Conservation (phyloP, 805 yeast species). For the Tetrapisispora pingtungensis region DNA sequence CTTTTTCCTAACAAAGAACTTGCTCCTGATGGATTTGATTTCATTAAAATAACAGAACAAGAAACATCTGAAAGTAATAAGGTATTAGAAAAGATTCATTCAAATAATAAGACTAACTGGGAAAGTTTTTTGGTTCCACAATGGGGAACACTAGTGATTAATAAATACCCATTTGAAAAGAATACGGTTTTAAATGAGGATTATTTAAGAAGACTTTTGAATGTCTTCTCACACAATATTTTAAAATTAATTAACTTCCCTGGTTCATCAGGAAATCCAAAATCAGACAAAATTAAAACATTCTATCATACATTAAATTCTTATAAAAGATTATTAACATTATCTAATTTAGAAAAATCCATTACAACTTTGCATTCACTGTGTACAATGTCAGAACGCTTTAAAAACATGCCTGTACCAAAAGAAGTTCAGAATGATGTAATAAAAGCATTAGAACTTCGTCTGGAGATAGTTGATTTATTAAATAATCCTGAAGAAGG, state of each 20-base stretch:
- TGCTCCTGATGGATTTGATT: slow-evolving; percentile 34
- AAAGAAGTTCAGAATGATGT: slow-evolving; percentile 54
- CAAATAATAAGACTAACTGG: slow-evolving; percentile 10
- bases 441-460: slow-evolving; percentile 36
- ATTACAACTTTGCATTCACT: slow-evolving; percentile 66
- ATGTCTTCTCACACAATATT: slow-evolving; percentile 64
- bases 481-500: slow-evolving; percentile 25
- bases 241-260: slow-evolving; percentile 67
- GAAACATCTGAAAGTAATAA: neutral
- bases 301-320: slow-evolving; percentile 57
- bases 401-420: slow-evolving; percentile 80
- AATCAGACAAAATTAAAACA: slow-evolving; percentile 31
- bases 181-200: slow-evolving; percentile 29
- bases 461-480: slow-evolving; percentile 24
- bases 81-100: neutral
- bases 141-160: slow-evolving; percentile 63
- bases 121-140: slow-evolving; percentile 62
- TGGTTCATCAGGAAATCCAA: slow-evolving; percentile 30
- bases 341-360: slow-evolving; percentile 50
- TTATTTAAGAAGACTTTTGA: slow-evolving; percentile 49
- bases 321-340: slow-evolving; percentile 47
- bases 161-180: slow-evolving; percentile 19
- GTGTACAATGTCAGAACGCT: slow-evolving; percentile 52
- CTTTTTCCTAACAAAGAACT: slow-evolving; percentile 24
- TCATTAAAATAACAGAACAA: slow-evolving; percentile 7